These are phyloP conservation scores for Mycosphaerella arachidis DNA, from an alignment of 2,329 filamentous ascomycete species.

Conservation along the genomic window DNA sequence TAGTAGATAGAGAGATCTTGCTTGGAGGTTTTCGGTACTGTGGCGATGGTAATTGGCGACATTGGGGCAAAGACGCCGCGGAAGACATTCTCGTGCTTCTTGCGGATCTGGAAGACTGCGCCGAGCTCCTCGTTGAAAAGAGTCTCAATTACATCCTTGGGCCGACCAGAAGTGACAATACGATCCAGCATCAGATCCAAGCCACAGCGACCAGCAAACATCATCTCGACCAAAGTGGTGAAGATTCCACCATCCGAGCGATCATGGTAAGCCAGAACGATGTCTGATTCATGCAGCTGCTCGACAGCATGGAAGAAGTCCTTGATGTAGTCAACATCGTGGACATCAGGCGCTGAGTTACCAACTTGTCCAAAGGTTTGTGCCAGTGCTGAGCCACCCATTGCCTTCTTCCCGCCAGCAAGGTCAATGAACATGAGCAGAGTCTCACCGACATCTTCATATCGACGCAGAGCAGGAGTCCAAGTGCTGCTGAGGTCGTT, in stretches of 20 bases:
- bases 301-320: constrained; percentile 89
- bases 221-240: constrained; percentile 92
- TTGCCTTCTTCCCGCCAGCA: constrained; percentile 69
- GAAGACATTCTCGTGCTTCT: constrained; percentile 78
- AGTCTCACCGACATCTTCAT: constrained; percentile 84
- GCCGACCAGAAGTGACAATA: constrained; percentile 57
- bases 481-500: constrained; percentile 80
- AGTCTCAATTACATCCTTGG: constrained; percentile 60
- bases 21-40: constrained; percentile 63
- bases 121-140: constrained; percentile 97
- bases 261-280: constrained; percentile 92
- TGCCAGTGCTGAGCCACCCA: constrained; percentile 87
- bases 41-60: constrained; percentile 78
- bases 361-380: constrained; percentile 86
- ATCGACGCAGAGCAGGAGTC: constrained; percentile 80
- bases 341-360: constrained; percentile 78
- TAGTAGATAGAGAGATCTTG: constrained; percentile 75
- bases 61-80: constrained; percentile 80
- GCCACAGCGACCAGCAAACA: constrained; percentile 91
- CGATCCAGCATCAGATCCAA: constrained; percentile 79
- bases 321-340: constrained; percentile 71
- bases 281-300: constrained; percentile 59
- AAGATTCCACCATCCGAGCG: constrained; percentile 88
- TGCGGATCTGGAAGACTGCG: constrained; percentile 90
- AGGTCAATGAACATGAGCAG: constrained; percentile 89